These are phyloP conservation scores for Wickerhamomyces chambardii DNA, from an alignment of 805 yeast genomes.

Conservation along the genomic window DNA sequence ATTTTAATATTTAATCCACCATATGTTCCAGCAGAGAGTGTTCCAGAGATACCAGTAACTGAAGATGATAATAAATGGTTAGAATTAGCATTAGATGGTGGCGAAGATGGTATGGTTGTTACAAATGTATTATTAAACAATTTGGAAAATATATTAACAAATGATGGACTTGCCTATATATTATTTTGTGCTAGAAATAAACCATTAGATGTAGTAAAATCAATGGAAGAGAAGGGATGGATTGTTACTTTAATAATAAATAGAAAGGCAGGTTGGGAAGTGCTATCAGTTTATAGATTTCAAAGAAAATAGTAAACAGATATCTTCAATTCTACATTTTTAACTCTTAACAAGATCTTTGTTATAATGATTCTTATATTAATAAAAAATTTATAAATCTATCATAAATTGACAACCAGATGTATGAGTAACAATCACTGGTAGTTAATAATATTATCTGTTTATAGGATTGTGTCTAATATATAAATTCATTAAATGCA, in stretches of 20 bases:
- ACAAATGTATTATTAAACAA: constrained; percentile 55
- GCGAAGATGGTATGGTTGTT: constrained; percentile 82
- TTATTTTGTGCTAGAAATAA: constrained; percentile 87
- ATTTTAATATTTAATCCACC: constrained; percentile 90
- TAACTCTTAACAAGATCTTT: too few species aligned
- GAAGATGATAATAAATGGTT: constrained; percentile 61
- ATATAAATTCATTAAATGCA: too few species aligned
- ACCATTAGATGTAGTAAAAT: constrained; percentile 49
- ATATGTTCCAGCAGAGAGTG: constrained; percentile 80
- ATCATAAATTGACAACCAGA: too few species aligned
- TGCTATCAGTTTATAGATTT: constrained; percentile 66
- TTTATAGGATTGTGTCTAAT: too few species aligned
- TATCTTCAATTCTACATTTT: too few species aligned
- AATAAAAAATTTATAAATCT: too few species aligned
- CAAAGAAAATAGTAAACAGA: too few species aligned
- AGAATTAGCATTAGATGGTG: constrained; percentile 87
- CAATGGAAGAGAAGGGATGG: constrained; percentile 48
- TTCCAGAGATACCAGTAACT: constrained; percentile 49
- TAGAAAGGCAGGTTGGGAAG: constrained; percentile 96
- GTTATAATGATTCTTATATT: too few species aligned
- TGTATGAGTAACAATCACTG: too few species aligned
- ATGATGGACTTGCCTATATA: constrained; percentile 72
- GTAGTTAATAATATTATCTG: too few species aligned
- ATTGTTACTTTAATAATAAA: constrained; percentile 37
- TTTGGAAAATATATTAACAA: constrained; percentile 43